Base-by-base conservation (phyloP, 495 filamentous ascomycete genomes). In the Extremus antarcticus region DNA sequence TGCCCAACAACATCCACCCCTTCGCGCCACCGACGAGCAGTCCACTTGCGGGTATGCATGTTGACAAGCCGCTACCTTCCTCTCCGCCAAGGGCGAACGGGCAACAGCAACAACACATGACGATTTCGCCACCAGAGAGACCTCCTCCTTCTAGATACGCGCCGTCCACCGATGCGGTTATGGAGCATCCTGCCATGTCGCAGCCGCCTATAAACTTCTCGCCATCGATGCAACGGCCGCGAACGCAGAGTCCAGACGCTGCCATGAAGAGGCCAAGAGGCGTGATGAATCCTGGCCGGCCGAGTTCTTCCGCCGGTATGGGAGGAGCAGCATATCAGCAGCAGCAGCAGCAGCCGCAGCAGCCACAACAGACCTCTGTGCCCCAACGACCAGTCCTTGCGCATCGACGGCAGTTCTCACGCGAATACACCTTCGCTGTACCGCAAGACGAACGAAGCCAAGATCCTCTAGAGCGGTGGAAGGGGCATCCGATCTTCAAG, bases 1-100 rank as follows among this genome's bases (percentile, higher is more conserved):
- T 74, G 78, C 2, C 21, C 43, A 25, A 50, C 59, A 53, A 46
- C 29, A 57, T 75, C 3, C 71, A 88, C 61, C 76, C 84, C 13
- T 88, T 89, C 68, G 87, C 87, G 54, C 88, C 88, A 9, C 80
- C 88, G 51, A 92, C 87, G 19, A 92, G 86, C 19, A 94, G 88
- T 63, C 89, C 87, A 11, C 73, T 94, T 25, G 90, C 87, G 19
- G 48, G 2, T 15, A 16, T 25, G 17, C 17, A 46, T 21, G 20
- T 40, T 81, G 90, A 47, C 63, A 67, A 61, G 78, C 76, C 40
- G 21, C 51, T 25, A 4, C 49, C 49, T 8, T 35, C 23, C 24
- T 51, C 49, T 17, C 29, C 49, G 10, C 32, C 49, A 3, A 7
- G 29, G 20, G 15, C 24, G 11, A 35, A 38, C 25, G 49, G 3